These are phyloP conservation scores for Solanum virginianum DNA, from an alignment of 257 asterid species.

Conservation along the genomic window DNA sequence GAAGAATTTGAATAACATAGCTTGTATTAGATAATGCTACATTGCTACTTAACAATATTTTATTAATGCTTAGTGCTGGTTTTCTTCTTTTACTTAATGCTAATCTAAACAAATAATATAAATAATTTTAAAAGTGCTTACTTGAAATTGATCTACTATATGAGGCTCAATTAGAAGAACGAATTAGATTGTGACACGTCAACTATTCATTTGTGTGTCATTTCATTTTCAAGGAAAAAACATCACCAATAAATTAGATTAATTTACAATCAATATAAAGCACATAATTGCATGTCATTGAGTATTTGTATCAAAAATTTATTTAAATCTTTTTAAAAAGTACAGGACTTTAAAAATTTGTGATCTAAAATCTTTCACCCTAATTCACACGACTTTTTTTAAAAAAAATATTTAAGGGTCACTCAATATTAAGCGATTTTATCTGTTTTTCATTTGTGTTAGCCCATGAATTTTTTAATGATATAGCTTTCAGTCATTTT, in stretches of 20 bases:
- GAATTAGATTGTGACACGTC: neutral
- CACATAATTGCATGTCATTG: neutral
- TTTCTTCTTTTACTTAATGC: neutral
- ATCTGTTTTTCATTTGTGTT: too few relatives aligned
- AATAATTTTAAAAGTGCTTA: neutral
- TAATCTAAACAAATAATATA: neutral
- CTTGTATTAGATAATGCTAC: too few relatives aligned
- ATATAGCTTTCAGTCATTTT: too few relatives aligned
- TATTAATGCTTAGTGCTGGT: neutral
- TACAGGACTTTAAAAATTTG: too few relatives aligned
- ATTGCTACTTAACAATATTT: too few relatives aligned
- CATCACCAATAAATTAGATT: neutral
- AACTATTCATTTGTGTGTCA: neutral
- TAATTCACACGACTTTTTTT: too few relatives aligned
- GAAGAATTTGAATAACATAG: too few relatives aligned
- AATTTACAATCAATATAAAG: neutral
- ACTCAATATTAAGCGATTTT: too few relatives aligned
- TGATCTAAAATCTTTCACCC: too few relatives aligned
- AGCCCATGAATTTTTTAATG: too few relatives aligned
- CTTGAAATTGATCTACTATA: neutral
- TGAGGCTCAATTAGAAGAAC: neutral
- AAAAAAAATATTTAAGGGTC: too few relatives aligned
- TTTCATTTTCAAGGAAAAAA: neutral
- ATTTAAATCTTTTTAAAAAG: too few relatives aligned
- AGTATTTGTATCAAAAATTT: neutral